A percentile compares a stretch with the other conserved stretches of the same genome.
Conservation (phyloP, 768 basidiomycete genomes). For the Neoboletus magnificus region DNA sequence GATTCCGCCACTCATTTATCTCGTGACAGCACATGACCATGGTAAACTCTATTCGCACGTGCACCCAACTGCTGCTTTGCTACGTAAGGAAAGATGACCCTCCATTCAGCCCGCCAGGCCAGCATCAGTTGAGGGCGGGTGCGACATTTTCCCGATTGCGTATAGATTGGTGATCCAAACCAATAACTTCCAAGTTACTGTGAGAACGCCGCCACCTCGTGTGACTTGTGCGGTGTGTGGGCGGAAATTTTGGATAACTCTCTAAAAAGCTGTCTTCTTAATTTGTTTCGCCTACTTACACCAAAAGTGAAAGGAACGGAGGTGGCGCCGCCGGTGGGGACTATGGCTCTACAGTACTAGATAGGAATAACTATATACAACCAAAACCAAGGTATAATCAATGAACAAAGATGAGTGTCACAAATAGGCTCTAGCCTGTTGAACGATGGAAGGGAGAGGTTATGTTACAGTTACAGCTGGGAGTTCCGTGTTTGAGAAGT, state of each 20-base stretch:
- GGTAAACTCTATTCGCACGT: slow-evolving; percentile 5
- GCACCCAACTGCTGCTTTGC: background rate
- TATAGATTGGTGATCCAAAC: background rate
- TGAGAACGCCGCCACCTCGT: slow-evolving; percentile 10
- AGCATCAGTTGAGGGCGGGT: background rate
- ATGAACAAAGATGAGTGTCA: slow-evolving; percentile 16
- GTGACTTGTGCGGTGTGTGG: background rate
- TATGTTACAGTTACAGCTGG: slow-evolving; percentile 27
- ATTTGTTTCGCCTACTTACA: slow-evolving; percentile 14
- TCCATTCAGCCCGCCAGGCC: background rate
- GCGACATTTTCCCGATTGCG: slow-evolving; percentile 3
- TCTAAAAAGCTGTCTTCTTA: slow-evolving; percentile 9
- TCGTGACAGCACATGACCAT: background rate
- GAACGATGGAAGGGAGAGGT: background rate
- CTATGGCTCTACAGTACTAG: slow-evolving; percentile 18
- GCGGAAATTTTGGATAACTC: slow-evolving; percentile 2
- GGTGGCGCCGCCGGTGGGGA: background rate
- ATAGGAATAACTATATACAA: slow-evolving; percentile 34
- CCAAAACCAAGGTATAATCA: slow-evolving; percentile 8
- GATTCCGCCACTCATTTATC: background rate
- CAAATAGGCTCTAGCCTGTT: slow-evolving; percentile 2
- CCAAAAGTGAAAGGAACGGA: background rate
- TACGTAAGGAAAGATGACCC: background rate
- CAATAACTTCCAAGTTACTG: background rate
- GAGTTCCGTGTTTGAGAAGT: slow-evolving; percentile 13